A percentile compares a stretch with the other conserved stretches of the same genome.
These are phyloP conservation scores for Monosporozyma unispora DNA, from an alignment of 805 yeast genomes.

Conservation along the genomic window DNA sequence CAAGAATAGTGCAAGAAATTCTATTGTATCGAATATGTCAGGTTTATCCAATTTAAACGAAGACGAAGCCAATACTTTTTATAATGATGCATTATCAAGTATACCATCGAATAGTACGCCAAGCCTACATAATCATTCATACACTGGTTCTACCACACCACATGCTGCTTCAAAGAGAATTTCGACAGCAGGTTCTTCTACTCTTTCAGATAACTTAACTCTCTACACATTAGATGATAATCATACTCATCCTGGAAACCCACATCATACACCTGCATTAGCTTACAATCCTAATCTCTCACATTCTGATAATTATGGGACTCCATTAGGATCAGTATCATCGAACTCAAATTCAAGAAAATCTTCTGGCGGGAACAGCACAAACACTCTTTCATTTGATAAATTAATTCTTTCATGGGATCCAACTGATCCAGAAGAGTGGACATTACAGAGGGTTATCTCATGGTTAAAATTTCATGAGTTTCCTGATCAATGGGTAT, in stretches of 20 bases:
- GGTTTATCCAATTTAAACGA: not conserved
- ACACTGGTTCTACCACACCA: not conserved
- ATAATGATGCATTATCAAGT: not conserved
- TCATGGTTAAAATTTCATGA: conserved; percentile 61
- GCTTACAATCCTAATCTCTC: not conserved
- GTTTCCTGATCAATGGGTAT: conserved; percentile 70
- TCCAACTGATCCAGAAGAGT: conserved; percentile 46
- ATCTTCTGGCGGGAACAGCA: conserved; percentile 13
- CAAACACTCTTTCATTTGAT: conserved; percentile 19
- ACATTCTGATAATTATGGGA: not conserved
- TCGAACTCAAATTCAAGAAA: conserved; percentile 13
- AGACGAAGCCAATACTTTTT: not conserved
- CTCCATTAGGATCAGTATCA: not conserved
- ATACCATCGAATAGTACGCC: not conserved
- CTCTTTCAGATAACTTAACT: conserved; percentile 4
- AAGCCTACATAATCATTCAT: not conserved
- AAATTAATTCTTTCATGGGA: conserved; percentile 37
- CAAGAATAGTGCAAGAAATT: conserved; percentile 1
- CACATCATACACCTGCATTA: not conserved
- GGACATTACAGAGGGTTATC: conserved; percentile 63
- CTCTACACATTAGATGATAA: conserved; percentile 4
- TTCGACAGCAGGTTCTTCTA: not conserved
- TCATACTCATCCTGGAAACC: not conserved
- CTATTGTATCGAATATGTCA: conserved; percentile 1
- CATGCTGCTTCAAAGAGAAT: not conserved